Base-by-base conservation (phyloP, 768 basidiomycete species). In the Suillus cothurnatus region DNA sequence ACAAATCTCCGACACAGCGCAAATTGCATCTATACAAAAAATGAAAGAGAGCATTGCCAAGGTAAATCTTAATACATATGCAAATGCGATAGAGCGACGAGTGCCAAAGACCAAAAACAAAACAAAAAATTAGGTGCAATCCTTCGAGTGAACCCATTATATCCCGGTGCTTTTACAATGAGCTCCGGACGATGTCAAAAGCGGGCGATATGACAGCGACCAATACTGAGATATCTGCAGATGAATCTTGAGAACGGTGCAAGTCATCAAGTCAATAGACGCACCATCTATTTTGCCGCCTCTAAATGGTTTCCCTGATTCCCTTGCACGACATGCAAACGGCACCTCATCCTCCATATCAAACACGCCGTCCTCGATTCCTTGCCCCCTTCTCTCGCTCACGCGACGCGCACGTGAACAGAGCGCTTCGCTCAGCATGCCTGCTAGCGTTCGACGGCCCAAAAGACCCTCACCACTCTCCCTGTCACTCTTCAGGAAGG, bases 201-300 rank as follows among this genome's bases (percentile, higher is more conserved):
- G 81, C 77, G 15, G 85, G 84, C 23, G 86, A 86, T 56, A 89
- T 85, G 39, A 89, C 84, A 12, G 88, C 88, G 3, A 89, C 88
- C 39, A 89, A 73, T 15, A 89, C 88, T 2, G 87, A 87, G 61
- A 89, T 89, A 76, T 89, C 87, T 88, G 71, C 1, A 28, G 12
- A 59, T n/a, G 23, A 15, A 8, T 74, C 52, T 71, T 62, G 21
- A 56, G 52, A 11, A 19, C 8, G 4, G 12, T 26, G 1, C 19
- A 19, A 26, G 17, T 19, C 0, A 11, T 0, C 6, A 62, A 28
- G 28, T 41, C 19, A 38, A 45, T 1, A 9, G 0, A 38, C 21
- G 73, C 86, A 92, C 93, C 94, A 78, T 96, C 94, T 60, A 86
- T 85, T 80, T 96, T 96, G 36, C 94, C 94, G 47, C 94, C 94